phyloP scores from a whole-genome alignment of 2,329 filamentous ascomycete species.

The Bisporella sp. region DNA sequence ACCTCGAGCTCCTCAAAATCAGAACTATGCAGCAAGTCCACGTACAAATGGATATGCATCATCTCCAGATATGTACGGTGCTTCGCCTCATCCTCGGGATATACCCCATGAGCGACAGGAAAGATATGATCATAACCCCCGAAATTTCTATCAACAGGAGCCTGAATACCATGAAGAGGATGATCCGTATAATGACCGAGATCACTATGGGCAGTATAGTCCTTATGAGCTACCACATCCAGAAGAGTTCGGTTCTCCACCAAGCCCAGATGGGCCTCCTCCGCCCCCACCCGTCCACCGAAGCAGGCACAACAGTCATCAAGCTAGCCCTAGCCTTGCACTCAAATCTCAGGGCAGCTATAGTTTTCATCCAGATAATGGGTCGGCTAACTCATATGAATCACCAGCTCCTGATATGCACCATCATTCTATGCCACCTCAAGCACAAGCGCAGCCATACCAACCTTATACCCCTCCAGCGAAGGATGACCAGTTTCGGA shows the following conservation, averaged over 20 bases:
- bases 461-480: conserved; percentile 21
- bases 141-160: conserved; percentile 14
- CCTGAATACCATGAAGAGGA: conserved; percentile 15
- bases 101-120: conserved; percentile 20
- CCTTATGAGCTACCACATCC: conserved; percentile 22
- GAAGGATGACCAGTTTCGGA: conserved; percentile 19
- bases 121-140: conserved; percentile 17
- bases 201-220: conserved; percentile 16
- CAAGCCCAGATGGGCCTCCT: conserved; percentile 27
- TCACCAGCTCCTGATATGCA: conserved; percentile 15
- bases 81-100: conserved; percentile 11
- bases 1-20: conserved; percentile 12
- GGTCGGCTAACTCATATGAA: conserved; percentile 14
- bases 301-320: conserved; percentile 17
- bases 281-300: conserved; percentile 27
- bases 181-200: conserved; percentile 14
- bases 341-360: conserved; percentile 17
- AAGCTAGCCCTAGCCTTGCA: conserved; percentile 16
- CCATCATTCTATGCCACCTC: conserved; percentile 18
- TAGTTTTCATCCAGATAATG: conserved; percentile 13
- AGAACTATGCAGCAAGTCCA: conserved; percentile 16
- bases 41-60: conserved; percentile 15
- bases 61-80: conserved; percentile 7
- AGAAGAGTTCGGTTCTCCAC: conserved; percentile 22
- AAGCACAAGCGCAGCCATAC: conserved; percentile 19